Base-by-base conservation (phyloP, 2,329 filamentous ascomycete species). In the Biscogniauxia sp. region DNA sequence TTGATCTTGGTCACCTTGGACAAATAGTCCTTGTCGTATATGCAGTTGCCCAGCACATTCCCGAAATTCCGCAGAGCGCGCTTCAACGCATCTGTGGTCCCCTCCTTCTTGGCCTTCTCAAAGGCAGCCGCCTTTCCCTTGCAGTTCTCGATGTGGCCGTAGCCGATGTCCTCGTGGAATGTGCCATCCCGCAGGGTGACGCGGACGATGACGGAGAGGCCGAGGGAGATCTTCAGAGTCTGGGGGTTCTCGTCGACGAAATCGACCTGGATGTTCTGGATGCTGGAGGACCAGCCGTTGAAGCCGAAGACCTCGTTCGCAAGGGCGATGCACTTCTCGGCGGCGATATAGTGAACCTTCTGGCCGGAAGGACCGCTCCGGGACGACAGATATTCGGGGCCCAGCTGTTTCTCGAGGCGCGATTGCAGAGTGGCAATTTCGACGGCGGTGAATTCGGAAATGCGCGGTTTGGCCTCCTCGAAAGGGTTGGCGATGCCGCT, bases 61-160 rank as follows among this genome's bases (percentile, higher is more conserved):
- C 95, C 95, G 76, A 99, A 99, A 65, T 88, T 97, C 61, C 94
- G 85, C 70, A 99, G 74, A 1, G 95, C 87, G 66, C 95, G 85
- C 77, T 99, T 99, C 72, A 99, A 74, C 1, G 88, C 95, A 77
- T 99, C 95, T 9, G 96, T 98, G 2, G 93, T 96, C 7, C 92
- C 96, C 79, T 98, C 93, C 75, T 99, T 99, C 80, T 98, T 99
- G 1, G 95, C 93, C 77, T 99, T 99, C 75, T 99, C 95, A 71
- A 98, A 99, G 0, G 94, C 95, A 56, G 91, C 90, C 2, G 93
- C 94, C 78, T 99, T 99, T 59, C 92, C 91, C 77, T 94, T 96
- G 75, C 89, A 92, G 72, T 99, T 99, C 75, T 98, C 94, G 68
- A 96, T 96, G 67, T 95, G 91, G 7, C 95, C 95, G 72, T 99